phyloP scores from a whole-genome alignment of 345 rosid genomes.

The Cochlearia excelsa region DNA sequence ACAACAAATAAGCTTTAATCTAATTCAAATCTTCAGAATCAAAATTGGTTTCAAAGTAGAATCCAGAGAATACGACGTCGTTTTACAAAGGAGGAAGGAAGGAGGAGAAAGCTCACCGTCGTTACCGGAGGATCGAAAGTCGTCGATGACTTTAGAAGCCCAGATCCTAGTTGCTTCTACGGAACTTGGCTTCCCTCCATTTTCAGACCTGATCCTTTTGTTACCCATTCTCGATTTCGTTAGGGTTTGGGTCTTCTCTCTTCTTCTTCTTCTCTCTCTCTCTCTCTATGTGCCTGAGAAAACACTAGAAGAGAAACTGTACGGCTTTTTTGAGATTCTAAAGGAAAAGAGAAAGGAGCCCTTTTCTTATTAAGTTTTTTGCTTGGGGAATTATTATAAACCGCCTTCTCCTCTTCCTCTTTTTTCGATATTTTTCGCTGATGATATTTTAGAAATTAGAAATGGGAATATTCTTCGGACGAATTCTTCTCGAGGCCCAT shows the following conservation, averaged over 20 bases:
- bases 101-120: slow-evolving; percentile 38
- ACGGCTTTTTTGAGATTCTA: slow-evolving; percentile 17
- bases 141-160: slow-evolving; percentile 48
- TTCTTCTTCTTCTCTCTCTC: background rate
- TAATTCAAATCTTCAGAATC: no score
- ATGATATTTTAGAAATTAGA: no score
- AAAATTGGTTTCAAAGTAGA: background rate
- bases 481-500: no score
- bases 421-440: no score
- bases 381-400: slow-evolving; percentile 19
- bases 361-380: slow-evolving; percentile 4
- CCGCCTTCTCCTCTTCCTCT: slow-evolving; percentile 18
- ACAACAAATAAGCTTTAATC: no score
- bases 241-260: slow-evolving; percentile 13
- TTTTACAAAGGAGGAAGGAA: slow-evolving; percentile 2
- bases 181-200: slow-evolving; percentile 36
- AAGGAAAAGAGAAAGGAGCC: background rate
- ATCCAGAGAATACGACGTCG: slow-evolving; percentile 26
- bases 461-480: no score
- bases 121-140: slow-evolving; percentile 47
- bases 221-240: slow-evolving; percentile 31
- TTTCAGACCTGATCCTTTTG: slow-evolving; percentile 35
- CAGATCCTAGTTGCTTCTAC: slow-evolving; percentile 57
- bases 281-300: slow-evolving; percentile 9
- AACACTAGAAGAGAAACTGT: slow-evolving; percentile 15